Percentiles rank a stretch among this genome's conserved stretches.
Evolutionary conservation across 179 eudicot genomes (phyloP).

Genomic region (Gypsophila paniculata): DNA sequence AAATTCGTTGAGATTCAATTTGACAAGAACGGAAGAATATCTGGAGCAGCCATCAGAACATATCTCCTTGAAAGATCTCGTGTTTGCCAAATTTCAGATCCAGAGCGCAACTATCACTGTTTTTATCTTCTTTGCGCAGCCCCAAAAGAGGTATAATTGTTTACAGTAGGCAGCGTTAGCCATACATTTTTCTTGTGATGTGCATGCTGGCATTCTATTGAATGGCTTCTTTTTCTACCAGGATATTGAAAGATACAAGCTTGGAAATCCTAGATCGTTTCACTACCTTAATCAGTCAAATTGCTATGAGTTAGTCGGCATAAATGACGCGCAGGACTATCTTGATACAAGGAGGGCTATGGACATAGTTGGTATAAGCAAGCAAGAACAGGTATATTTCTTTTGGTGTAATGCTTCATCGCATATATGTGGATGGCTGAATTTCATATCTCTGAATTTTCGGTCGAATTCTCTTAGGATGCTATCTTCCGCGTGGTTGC

Average conservation of each 20-base stretch:
- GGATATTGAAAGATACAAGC: constrained; percentile 78
- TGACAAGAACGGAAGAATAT: constrained; percentile 86
- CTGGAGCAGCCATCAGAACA: constrained; percentile 97
- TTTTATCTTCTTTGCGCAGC: constrained; percentile 98
- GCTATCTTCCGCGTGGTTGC: constrained; percentile 97
- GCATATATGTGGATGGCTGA: constrained; percentile 17
- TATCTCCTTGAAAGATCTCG: constrained; percentile 98
- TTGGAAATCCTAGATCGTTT: constrained; percentile 68
- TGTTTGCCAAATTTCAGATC: constrained; percentile 94
- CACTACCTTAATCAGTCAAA: constrained; percentile 89
- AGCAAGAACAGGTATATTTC: constrained; percentile 68
- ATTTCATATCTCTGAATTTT: constrained; percentile 24
- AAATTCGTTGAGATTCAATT: constrained; percentile 98
- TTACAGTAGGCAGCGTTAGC: constrained; percentile 17
- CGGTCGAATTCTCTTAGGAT: constrained; percentile 41
- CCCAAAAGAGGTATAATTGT: constrained; percentile 64
- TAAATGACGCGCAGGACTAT: constrained; percentile 79
- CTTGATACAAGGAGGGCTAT: constrained; percentile 94
- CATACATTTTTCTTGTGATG: constrained; percentile 5
- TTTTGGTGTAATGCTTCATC: constrained; percentile 19
- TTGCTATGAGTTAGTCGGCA: constrained; percentile 74
- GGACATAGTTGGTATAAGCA: constrained; percentile 89
- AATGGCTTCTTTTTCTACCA: constrained; percentile 27
- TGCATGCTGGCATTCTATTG: constrained; percentile 13
- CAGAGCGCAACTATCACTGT: constrained; percentile 94